Evolutionary conservation across 139 green algal genomes (phyloP).

Genomic region (Dunaliella primolecta): DNA sequence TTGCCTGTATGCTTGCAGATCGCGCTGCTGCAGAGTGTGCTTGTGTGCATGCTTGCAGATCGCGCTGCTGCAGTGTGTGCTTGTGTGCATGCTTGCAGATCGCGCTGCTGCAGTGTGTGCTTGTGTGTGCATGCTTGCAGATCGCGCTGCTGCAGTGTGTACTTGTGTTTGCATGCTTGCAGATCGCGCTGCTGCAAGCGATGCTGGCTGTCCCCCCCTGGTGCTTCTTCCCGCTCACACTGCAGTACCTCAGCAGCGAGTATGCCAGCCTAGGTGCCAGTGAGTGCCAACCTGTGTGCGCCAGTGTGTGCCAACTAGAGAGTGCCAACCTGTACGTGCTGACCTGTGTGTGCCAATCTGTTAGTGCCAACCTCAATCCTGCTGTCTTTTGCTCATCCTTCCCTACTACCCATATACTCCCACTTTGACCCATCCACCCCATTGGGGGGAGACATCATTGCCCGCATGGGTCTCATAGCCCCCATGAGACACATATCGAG

Average conservation of each 20-base stretch:
- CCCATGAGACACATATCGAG: no score
- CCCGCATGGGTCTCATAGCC: no score
- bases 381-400: neutral
- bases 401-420: no score
- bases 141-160: neutral
- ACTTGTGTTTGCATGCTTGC: neutral
- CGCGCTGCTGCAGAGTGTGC: neutral
- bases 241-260: constrained; percentile 65
- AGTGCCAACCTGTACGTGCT: neutral
- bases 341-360: neutral
- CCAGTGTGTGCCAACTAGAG: neutral
- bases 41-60: neutral
- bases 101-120: neutral
- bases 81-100: neutral
- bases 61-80: neutral
- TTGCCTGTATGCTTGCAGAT: no score
- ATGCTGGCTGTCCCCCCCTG: constrained; percentile 79
- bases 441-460: no score
- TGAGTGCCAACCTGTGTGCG: constrained; percentile 1
- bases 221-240: constrained; percentile 75
- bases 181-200: constrained; percentile 67
- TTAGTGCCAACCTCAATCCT: neutral
- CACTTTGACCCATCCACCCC: no score
- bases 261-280: constrained; percentile 22
- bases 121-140: neutral